Percentiles rank a stretch among this genome's conserved stretches.
Conservation (phyloP, 2,329 filamentous ascomycete species). For the Mycosphaerella arachidis region DNA sequence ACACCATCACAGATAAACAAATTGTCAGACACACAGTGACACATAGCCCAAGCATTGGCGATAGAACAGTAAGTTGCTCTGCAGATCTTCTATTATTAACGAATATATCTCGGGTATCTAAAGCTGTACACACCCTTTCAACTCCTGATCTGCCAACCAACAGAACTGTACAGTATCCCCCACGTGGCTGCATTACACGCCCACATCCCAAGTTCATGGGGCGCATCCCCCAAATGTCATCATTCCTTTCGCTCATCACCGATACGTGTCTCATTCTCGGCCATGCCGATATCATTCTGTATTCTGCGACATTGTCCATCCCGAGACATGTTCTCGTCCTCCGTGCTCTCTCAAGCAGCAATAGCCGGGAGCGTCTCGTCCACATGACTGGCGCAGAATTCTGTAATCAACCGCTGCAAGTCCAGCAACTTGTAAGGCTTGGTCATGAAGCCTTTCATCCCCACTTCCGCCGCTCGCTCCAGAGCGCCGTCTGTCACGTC, state of each 20-base stretch:
- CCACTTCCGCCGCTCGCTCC: slow-evolving; percentile 55
- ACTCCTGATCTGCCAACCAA: neutral
- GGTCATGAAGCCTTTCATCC: slow-evolving; percentile 65
- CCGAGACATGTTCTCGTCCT: neutral
- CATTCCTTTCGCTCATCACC: neutral
- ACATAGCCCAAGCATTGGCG: neutral
- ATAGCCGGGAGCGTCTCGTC: neutral
- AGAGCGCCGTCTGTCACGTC: slow-evolving; percentile 63
- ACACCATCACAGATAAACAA: neutral
- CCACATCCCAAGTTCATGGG: neutral
- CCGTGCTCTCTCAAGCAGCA: neutral
- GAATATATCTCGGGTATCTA: neutral
- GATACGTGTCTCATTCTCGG: slow-evolving; percentile 1
- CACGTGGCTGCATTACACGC: neutral
- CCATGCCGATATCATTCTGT: neutral
- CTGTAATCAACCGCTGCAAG: slow-evolving; percentile 56
- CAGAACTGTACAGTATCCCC: neutral
- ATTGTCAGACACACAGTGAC: neutral
- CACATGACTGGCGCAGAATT: slow-evolving; percentile 37
- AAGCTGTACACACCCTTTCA: neutral
- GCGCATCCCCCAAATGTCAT: neutral
- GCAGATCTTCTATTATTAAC: neutral
- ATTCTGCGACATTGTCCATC: neutral
- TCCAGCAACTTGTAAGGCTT: slow-evolving; percentile 63
- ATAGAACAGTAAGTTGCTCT: neutral